Evolutionary conservation across 805 yeast species (phyloP), one percentile per base, ranked within the genome.

Genomic region (Saccharomycopsis lassenensis): DNA sequence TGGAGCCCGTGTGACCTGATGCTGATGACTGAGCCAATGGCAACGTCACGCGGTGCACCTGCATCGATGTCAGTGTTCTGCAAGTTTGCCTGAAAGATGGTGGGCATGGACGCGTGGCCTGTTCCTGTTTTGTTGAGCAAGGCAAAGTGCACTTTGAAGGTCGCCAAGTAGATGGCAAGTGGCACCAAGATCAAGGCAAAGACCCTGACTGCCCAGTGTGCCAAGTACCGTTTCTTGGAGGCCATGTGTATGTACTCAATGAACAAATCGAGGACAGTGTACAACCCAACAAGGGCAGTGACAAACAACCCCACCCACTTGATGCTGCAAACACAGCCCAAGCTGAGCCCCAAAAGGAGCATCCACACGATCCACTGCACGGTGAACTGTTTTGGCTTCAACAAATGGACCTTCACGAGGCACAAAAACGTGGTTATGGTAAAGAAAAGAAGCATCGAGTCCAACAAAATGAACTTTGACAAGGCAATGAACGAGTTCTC

Each of bases 61-160:
- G 68, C 55, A 23, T 63, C 65, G 35, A 89, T 67, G 12, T 74
- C 69, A 32, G 77, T 72, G 7, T 80, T 83, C 35, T 69, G 68
- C 45, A 91, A 62, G 41, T 89, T 83, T 7, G 89, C 87, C 58
- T 91, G 98, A 59, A 91, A 77, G 35, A 89, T 65, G 0, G 96
- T 77, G 12, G 91, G 77, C 62, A 91, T 83, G 35, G 91, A 77
- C 2, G 93, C 81, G 56, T 89, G 95, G 28, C 97, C 98, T 0
- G 95, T 76, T 14, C 98, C 98, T 1, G 93, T 71, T 49, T 75
- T 76, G 50, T 69, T 73, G 39, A 91, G 68, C 25, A 86, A 61
- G 14, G 67, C 50, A 49, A 91, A 91, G 56, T 91, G 98, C 28
- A 82, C 61, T 52, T 77, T 80, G 68, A 91, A 91, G 50, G 78